A percentile compares a stretch with the other conserved stretches of the same genome.
Evolutionary conservation across 805 yeast genomes (phyloP).

Genomic region (Sugiyamaella americana): DNA sequence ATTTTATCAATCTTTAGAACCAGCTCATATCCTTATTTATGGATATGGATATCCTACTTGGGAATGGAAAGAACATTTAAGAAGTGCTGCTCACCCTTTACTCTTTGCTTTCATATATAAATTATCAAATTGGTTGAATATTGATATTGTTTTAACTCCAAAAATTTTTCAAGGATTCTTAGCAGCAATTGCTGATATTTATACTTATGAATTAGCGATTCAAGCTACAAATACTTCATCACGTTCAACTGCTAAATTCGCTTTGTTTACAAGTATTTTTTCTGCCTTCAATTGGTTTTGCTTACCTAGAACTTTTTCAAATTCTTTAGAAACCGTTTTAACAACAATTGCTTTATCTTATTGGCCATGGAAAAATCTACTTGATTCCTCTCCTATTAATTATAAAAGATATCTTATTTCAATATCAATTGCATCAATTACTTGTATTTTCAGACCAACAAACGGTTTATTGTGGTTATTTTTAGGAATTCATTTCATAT

Average conservation of each 20-base stretch:
- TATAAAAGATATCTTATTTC: constrained; percentile 31
- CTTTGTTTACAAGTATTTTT: constrained; percentile 46
- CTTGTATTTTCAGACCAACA: constrained; percentile 79
- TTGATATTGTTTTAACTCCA: constrained; percentile 45
- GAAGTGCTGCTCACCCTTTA: constrained; percentile 78
- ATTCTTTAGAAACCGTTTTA: constrained; percentile 68
- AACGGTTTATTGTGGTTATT: constrained; percentile 70
- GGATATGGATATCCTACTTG: constrained; percentile 85
- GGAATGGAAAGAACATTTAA: constrained; percentile 80
- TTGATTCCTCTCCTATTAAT: constrained; percentile 16
- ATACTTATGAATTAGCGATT: constrained; percentile 44
- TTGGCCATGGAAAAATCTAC: constrained; percentile 57
- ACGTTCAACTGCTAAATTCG: constrained; percentile 16
- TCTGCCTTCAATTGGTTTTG: constrained; percentile 81
- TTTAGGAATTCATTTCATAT: constrained; percentile 40
- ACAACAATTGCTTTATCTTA: constrained; percentile 59
- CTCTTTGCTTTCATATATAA: constrained; percentile 49
- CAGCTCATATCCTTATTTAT: constrained; percentile 70
- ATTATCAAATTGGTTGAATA: constrained; percentile 29
- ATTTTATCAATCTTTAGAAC: constrained; percentile 86
- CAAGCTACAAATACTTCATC: constrained; percentile 13
- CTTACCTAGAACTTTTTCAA: constrained; percentile 78
- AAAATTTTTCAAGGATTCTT: constrained; percentile 62
- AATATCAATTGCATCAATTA: constrained; percentile 48
- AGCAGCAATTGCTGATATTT: constrained; percentile 68